Evolutionary conservation across 257 asterid genomes (phyloP).

Genomic region (Catharanthus roseus): DNA sequence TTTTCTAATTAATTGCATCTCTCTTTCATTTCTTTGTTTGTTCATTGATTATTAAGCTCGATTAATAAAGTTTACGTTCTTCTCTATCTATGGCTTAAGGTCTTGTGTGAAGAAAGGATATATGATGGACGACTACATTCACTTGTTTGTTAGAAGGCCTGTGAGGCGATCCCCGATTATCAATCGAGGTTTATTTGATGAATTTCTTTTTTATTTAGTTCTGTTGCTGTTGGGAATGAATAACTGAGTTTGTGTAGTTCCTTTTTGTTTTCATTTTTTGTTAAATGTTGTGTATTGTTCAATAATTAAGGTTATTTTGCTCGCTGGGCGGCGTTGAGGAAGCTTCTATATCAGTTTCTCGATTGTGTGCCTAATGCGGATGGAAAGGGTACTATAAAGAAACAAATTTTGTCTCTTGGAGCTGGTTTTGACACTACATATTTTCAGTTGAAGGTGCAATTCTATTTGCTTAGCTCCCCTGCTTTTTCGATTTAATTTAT

Average conservation of each 20-base stretch:
- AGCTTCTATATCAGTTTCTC: constrained; percentile 77
- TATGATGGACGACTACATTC: constrained; percentile 78
- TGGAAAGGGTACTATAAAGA: constrained; percentile 40
- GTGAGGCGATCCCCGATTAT: constrained; percentile 91
- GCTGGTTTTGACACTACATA: constrained; percentile 96
- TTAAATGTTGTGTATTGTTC: neutral
- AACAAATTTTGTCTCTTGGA: constrained; percentile 87
- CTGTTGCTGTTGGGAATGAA: neutral
- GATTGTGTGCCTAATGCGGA: constrained; percentile 36
- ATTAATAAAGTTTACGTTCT: neutral
- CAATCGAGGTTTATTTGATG: constrained; percentile 68
- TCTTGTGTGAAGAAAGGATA: constrained; percentile 87
- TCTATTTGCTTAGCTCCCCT: constrained; percentile 20
- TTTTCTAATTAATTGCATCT: neutral
- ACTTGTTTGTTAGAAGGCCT: constrained; percentile 74
- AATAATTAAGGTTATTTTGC: constrained; percentile 72
- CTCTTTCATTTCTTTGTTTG: neutral
- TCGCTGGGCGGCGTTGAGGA: constrained; percentile 80
- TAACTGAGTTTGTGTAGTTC: constrained; percentile 5
- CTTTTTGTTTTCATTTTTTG: constrained; percentile 1
- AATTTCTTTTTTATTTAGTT: constrained; percentile 6
- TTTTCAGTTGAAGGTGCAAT: constrained; percentile 84
- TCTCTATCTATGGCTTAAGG: constrained; percentile 28
- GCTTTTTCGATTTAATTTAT: constrained; percentile 12
- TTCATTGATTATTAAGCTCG: neutral